Evolutionary conservation across 1,284 basidiomycete genomes (phyloP).

Genomic region (Volvariella surrecta): DNA sequence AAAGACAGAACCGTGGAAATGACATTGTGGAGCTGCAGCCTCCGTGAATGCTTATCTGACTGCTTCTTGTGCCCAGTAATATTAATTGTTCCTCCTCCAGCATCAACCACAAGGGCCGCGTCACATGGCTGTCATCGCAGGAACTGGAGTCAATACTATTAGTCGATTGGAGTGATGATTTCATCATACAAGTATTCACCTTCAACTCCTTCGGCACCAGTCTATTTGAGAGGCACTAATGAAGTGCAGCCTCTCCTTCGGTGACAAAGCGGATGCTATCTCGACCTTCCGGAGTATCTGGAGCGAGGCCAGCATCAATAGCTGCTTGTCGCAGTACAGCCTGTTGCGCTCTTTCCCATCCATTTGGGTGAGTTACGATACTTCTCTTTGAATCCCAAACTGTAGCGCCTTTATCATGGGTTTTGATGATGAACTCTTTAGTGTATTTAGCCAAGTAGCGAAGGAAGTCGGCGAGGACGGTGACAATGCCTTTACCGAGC

Average conservation of each 20-base stretch:
- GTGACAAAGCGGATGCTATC: constrained; percentile 24
- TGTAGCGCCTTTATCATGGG: constrained; percentile 23
- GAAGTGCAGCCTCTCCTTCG: constrained; percentile 28
- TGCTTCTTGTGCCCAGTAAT: background rate
- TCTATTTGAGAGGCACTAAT: constrained; percentile 21
- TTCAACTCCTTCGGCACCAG: constrained; percentile 18
- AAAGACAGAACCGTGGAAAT: constrained; percentile 7
- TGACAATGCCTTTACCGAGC: constrained; percentile 21
- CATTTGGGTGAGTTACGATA: constrained; percentile 14
- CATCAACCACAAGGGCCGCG: background rate
- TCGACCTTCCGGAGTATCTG: constrained; percentile 13
- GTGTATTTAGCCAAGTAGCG: constrained; percentile 28
- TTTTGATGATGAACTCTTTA: constrained; percentile 28
- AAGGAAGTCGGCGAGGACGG: constrained; percentile 36
- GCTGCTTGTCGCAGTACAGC: constrained; percentile 16
- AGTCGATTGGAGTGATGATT: background rate
- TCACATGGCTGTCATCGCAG: background rate
- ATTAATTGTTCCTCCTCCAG: background rate
- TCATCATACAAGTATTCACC: constrained; percentile 10
- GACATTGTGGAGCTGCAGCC: constrained; percentile 12
- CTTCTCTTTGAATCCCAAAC: background rate
- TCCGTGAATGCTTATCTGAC: constrained; percentile 9
- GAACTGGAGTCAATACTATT: background rate
- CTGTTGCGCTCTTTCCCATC: constrained; percentile 16
- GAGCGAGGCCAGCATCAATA: constrained; percentile 13